Percentiles rank a stretch among this genome's conserved stretches.
phyloP scores from a whole-genome alignment of 441 rosid genomes.

The Pelargonium myrrhifolium region DNA sequence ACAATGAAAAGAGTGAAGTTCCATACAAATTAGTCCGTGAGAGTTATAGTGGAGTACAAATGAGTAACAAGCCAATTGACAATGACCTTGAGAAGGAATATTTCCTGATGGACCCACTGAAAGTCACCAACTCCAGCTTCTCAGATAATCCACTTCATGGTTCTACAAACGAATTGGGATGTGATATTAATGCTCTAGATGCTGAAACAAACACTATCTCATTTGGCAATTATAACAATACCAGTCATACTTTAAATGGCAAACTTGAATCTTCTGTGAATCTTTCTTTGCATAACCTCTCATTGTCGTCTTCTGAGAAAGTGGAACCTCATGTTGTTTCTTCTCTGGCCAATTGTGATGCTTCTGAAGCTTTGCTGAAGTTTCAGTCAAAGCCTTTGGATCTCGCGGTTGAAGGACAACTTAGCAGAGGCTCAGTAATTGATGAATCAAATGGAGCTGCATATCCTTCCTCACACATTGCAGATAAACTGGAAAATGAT shows the following conservation, averaged over 20 bases:
- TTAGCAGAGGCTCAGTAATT: constrained; percentile 16
- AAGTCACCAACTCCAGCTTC: constrained; percentile 12
- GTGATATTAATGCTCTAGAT: constrained; percentile 1
- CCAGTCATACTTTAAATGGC: constrained; percentile 10
- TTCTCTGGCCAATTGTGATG: constrained; percentile 12
- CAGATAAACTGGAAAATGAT: constrained; percentile 11
- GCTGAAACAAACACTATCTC: constrained; percentile 2
- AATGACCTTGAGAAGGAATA: constrained; percentile 4
- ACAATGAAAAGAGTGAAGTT: constrained; percentile 7
- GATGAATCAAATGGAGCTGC: constrained; percentile 16
- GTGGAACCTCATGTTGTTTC: constrained; percentile 14
- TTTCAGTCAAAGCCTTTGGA: constrained; percentile 16
- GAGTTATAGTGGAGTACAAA: constrained; percentile 10
- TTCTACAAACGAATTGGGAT: constrained; percentile 5
- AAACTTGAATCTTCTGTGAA: constrained; percentile 21
- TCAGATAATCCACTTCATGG: constrained; percentile 8
- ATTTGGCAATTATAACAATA: constrained; percentile 1
- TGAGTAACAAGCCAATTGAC: constrained; percentile 6
- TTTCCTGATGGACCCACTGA: constrained; percentile 9
- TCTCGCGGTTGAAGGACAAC: constrained; percentile 12
- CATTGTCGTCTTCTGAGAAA: constrained; percentile 23
- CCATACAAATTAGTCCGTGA: constrained; percentile 10
- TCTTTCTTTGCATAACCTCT: constrained; percentile 24
- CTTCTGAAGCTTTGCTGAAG: constrained; percentile 15
- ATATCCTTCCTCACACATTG: constrained; percentile 12